A percentile compares a stretch with the other conserved stretches of the same genome.
phyloP scores from a whole-genome alignment of 2,329 filamentous ascomycete genomes.

The Talaromyces marneffei region DNA sequence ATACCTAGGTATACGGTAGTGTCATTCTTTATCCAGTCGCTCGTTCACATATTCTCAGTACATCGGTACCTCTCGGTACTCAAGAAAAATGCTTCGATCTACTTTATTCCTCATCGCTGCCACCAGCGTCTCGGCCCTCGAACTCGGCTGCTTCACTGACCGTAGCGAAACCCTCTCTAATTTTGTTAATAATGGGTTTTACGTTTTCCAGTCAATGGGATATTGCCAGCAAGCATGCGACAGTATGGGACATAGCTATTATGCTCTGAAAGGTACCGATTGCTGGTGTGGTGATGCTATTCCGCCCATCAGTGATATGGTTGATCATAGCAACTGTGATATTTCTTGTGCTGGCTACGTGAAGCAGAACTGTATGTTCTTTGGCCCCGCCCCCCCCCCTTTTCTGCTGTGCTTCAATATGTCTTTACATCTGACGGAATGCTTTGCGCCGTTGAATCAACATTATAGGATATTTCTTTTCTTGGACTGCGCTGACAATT shows the following conservation, averaged over 20 bases:
- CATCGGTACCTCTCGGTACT: background rate
- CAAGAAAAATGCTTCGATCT: background rate
- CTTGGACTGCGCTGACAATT: background rate
- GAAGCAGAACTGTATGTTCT: background rate
- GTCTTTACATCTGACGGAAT: too few species aligned
- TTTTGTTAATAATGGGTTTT: background rate
- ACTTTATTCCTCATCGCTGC: background rate
- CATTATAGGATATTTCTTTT: background rate
- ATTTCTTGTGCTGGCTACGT: background rate
- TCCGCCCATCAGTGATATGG: slow-evolving; percentile 2
- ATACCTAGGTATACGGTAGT: too few species aligned
- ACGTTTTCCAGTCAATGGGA: background rate
- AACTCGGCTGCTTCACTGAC: slow-evolving; percentile 3
- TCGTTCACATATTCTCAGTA: background rate
- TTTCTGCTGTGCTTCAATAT: background rate
- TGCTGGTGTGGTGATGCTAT: slow-evolving; percentile 3
- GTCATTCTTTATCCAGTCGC: background rate
- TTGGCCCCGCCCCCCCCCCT: background rate
- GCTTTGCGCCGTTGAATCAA: background rate
- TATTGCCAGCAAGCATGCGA: background rate
- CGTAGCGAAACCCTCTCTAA: slow-evolving; percentile 4
- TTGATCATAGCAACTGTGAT: background rate
- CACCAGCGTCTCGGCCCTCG: background rate
- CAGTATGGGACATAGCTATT: background rate
- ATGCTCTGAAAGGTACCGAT: background rate